Evolutionary conservation across 169 alveolate genomes (phyloP), one percentile per base, ranked within the genome.

Genomic region (Cryptosporidium ubiquitum): DNA sequence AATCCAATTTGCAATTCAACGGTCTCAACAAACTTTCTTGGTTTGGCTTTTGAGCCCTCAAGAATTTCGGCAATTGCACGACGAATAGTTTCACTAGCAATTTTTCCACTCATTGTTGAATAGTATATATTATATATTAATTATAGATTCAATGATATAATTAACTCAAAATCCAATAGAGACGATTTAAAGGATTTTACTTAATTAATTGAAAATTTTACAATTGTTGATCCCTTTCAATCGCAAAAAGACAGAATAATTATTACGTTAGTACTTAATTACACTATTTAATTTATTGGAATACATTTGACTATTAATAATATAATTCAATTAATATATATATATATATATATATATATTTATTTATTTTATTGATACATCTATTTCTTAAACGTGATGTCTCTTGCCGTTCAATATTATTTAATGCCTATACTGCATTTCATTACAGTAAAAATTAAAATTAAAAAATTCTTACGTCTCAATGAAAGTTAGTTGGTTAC

Each of bases 1-100:
- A 99, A 86, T n/a, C 95, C 99, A 71, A 99, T 97, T 93, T 99
- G 99, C 70, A 99, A 96, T 94, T 99, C 99, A 39, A 97, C 96
- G 10, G 99, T 98, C 95, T 99, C 99, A 58, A 94, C 94, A 94
- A 99, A 99, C 84, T 97, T 97, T 85, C 99, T 95, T 93, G 95
- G 94, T 93, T 96, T 96, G 86, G 93, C 94, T 95, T 96, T 95
- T 68, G 99, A 94, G 86, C 97, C 98, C 68, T 96, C 96, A 84
- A 97, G 93, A 92, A 97, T 95, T 70, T 96, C 98, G 70, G 97
- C 93, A 84, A 98, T 96, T 84, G 97, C 98, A 79, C 89, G 89
- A 47, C 89, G 89, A 58, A 79, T 57, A 39, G 75, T 47, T 29
- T 79, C 89, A 26, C 79, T 79, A 40, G 68, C 61, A 44, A 79